Evolutionary conservation across 106 monocot species (phyloP), one percentile per base, ranked within the genome.

Genomic region (Agapanthus africanus): DNA sequence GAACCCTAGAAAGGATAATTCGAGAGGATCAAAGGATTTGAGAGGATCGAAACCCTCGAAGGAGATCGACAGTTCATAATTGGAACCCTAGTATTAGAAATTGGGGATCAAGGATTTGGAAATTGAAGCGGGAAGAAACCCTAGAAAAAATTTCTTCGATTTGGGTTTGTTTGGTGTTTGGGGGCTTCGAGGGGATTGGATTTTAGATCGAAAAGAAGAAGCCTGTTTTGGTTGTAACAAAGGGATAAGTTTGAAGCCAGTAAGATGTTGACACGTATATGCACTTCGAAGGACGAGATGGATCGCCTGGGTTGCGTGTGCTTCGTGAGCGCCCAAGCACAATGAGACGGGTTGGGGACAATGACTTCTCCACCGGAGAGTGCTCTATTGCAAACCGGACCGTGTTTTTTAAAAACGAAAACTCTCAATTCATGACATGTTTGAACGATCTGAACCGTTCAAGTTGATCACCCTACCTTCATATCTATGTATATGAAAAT

Each of bases 121-220:
- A 25, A 59, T n/a, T 37, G 37, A 54, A 30, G 57, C 37, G 57
- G 52, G 47, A 70, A 56, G 23, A 37, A 54, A 36, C 35, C 61
- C 19, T 34, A 62, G 35, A 37, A 62, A 36, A 19, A 16, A 6
- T 44, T 6, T 14, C 6, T 44, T 16, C 16, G n/a, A 21, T 49
- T 23, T 49, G 30, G 52, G 37, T 16, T 68, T 44, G 42, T 68
- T 57, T 51, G 51, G 34, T 59, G 14, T 42, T 75, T 61, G 56
- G 68, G 75, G 68, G 46, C 67, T n/a, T 34, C 60, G 75, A 37
- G 61, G 65, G 73, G 73, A 65, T 65, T 73, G 41, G 65, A 18
- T 50, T 52, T 25, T 52, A 13, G 30, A 57, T 65, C 30, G n/a
- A 25, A 16, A 61, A 23, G 66, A 56, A 23, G 63, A 74, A 37